Evolutionary conservation across 306 rosid species (phyloP).

Genomic region (Fagus sylvatica): DNA sequence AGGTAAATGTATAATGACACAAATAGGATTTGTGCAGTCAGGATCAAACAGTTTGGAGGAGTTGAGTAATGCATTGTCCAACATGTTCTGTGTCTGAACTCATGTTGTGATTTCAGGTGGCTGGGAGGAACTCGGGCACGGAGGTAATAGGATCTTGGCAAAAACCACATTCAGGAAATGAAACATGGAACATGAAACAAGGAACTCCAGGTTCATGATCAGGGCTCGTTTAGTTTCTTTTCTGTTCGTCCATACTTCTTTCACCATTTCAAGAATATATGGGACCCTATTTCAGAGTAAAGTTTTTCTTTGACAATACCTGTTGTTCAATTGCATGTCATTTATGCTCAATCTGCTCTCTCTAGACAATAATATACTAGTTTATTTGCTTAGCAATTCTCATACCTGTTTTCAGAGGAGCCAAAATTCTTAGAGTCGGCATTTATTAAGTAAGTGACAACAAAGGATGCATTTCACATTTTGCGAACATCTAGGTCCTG

Average conservation of each 20-base stretch:
- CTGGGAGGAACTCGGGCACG: conserved; percentile 30
- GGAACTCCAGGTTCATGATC: conserved; percentile 34
- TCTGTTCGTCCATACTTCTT: background rate
- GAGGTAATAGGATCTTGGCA: conserved; percentile 37
- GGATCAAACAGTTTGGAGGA: background rate
- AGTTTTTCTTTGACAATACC: background rate
- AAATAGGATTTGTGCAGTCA: background rate
- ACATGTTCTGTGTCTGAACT: background rate
- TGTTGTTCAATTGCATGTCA: background rate
- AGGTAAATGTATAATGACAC: background rate
- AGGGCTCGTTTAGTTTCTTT: background rate
- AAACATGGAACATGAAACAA: conserved; percentile 37
- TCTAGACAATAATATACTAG: background rate
- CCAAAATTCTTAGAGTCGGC: conserved; percentile 11
- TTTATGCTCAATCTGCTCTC: background rate
- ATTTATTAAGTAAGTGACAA: background rate
- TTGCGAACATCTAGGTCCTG: background rate
- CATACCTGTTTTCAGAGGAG: background rate
- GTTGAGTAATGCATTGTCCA: background rate
- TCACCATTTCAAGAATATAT: background rate
- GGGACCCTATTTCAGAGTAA: background rate
- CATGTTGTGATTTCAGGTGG: conserved; percentile 33
- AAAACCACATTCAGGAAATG: conserved; percentile 34
- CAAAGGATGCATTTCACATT: background rate
- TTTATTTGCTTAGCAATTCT: background rate